Evolutionary conservation across 306 rosid genomes (phyloP), one percentile per base, ranked within the genome.

Genomic region (Argentina anserina): DNA sequence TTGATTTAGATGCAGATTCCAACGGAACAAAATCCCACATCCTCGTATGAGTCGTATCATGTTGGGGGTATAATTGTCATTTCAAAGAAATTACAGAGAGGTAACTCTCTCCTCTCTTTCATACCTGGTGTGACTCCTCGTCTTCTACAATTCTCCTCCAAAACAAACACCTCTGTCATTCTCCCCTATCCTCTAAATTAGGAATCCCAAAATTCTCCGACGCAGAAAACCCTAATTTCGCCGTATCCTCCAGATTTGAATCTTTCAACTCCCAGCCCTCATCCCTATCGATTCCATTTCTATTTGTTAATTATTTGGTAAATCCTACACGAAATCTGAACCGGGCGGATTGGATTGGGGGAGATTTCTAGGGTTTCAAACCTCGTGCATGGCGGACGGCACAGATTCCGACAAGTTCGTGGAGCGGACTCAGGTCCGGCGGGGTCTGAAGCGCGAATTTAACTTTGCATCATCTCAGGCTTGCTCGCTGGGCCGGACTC

Each of bases 361-460:
- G 23, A 65, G 5, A 8, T 77, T 70, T 66, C 49, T 58, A 43
- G 66, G 70, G 69, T 50, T 73, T 81, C 14, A 62, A 59, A 46
- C 65, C 33, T 55, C 56, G 46, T 61, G 37, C 34, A 94, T 94
- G 99, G 99, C 96, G 67, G 91, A 91, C 59, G 97, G 96, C n/a
- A 76, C 87, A 68, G 89, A 86, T 80, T 81, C 93, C 7, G 83
- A 87, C 23, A 91, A 87, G 84, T 88, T 89, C 37, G 81, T 83
- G 65, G 74, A 84, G 73, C 73, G 84, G n/a, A 86, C 96, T n/a
- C 81, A 76, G 74, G 92, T 88, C 33, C 91, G 97, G 33, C 50
- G 87, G 56, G 80, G 85, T 29, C 80, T 85, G 15, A 85, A 88
- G 77, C 88, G 94, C 29, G 96, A 92, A 79, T 84, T 86, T 39